Conservation (phyloP, 2,329 filamentous ascomycete species). For the Graphiopsis chlorocephala region DNA sequence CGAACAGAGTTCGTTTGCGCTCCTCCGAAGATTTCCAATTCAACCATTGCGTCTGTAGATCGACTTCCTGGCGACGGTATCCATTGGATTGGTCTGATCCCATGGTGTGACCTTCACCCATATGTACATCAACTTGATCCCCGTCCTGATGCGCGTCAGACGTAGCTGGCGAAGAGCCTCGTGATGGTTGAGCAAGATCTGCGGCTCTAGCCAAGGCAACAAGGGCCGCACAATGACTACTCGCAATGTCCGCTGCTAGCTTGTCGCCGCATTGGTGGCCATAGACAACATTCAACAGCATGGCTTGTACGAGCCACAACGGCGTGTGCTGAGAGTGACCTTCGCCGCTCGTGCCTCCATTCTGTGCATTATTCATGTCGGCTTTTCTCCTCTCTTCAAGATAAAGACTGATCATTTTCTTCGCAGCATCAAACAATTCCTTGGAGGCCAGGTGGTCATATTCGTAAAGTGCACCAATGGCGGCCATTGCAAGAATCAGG, state of each 20-base stretch:
- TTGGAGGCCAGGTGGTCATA: constrained; percentile 75
- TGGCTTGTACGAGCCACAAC: constrained; percentile 92
- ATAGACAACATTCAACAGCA: constrained; percentile 94
- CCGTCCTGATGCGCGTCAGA: constrained; percentile 15
- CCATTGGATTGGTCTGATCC: constrained; percentile 14
- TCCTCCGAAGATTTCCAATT: constrained; percentile 87
- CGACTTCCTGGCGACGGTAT: constrained; percentile 28
- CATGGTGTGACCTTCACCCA: constrained; percentile 34
- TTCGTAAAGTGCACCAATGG: constrained; percentile 85
- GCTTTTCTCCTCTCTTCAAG: constrained; percentile 86
- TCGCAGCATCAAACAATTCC: constrained; percentile 86
- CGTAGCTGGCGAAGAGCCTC: constrained; percentile 16
- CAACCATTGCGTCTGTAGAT: constrained; percentile 75
- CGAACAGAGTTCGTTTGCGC: constrained; percentile 87
- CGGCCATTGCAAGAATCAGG: constrained; percentile 81
- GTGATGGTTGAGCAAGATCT: constrained; percentile 61
- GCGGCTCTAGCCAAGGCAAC: constrained; percentile 88
- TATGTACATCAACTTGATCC: constrained; percentile 50
- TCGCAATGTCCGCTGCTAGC: constrained; percentile 84
- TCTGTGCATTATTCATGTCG: constrained; percentile 65
- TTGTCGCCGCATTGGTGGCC: constrained; percentile 94
- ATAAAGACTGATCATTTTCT: constrained; percentile 92
- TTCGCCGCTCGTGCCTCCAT: constrained; percentile 41
- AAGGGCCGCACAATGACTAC: constrained; percentile 84
- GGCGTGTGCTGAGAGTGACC: constrained; percentile 63